These are phyloP conservation scores for Fusarium sp. DNA, from an alignment of 2,329 filamentous ascomycete genomes.

Conservation along the genomic window DNA sequence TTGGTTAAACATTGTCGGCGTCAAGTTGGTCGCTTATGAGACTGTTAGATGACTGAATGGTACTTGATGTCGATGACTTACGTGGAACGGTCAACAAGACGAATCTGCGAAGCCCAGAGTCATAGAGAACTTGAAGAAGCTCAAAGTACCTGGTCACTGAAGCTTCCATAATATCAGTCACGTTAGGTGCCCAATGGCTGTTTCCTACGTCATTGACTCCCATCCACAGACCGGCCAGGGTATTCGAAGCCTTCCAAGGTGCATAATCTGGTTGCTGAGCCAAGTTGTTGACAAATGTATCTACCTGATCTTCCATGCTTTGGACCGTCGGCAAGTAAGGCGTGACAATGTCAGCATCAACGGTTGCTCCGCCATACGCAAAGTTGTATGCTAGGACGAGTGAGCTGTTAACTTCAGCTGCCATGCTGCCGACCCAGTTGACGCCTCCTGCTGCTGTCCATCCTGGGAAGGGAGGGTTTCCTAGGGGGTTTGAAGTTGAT, in stretches of 20 bases:
- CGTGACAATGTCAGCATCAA: constrained; percentile 62
- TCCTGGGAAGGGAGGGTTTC: constrained; percentile 69
- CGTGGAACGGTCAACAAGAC: constrained; percentile 69
- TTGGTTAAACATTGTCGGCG: constrained; percentile 49
- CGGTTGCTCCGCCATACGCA: constrained; percentile 65
- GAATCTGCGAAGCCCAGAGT: constrained; percentile 67
- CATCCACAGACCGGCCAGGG: constrained; percentile 63
- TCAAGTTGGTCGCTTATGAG: constrained; percentile 53
- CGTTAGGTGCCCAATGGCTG: constrained; percentile 52
- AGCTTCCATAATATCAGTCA: constrained; percentile 49
- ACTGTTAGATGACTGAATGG: not conserved
- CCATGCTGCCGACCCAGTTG: constrained; percentile 65
- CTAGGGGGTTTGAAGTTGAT: constrained; percentile 66
- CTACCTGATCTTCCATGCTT: constrained; percentile 40
- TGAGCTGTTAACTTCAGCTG: constrained; percentile 59
- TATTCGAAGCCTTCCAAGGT: constrained; percentile 56
- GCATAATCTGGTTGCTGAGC: constrained; percentile 47
- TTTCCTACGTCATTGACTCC: constrained; percentile 69
- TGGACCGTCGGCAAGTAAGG: constrained; percentile 63
- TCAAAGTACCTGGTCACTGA: constrained; percentile 58
- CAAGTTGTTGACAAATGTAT: constrained; percentile 48
- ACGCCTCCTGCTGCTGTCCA: constrained; percentile 62
- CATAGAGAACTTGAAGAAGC: constrained; percentile 60
- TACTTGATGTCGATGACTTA: constrained; percentile 1
- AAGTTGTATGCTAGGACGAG: constrained; percentile 63